Evolutionary conservation across 2,329 filamentous ascomycete species (phyloP), one percentile per base, ranked within the genome.

Genomic region (Calonectria pseudoreteaudii): DNA sequence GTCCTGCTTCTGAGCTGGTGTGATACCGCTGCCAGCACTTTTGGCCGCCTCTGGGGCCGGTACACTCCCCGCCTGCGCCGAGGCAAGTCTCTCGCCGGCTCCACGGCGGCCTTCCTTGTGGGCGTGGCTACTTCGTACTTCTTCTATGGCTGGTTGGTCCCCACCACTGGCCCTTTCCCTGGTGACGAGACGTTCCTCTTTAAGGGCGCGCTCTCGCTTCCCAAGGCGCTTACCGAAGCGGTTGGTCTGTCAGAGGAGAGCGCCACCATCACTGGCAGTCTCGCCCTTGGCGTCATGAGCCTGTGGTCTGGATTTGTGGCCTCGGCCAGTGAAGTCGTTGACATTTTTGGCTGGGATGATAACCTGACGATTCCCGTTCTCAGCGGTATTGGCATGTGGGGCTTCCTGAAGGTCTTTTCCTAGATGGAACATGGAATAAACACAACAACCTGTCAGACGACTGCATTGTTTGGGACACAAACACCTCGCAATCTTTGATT

Each of bases 281-380:
- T 93, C 74, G 97, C 97, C 1, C 88, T 98, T 44, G 93, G 92
- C 5, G 87, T 95, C 72, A 92, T 98, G 91, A 95, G 95, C 82
- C 77, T 98, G 49, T 95, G 94, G 86, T 96, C 96, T 9, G 97
- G 97, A n/a, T 85, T 98, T 53, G 91, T 96, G 68, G 97, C 95
- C 52, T 95, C 95, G 71, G 92, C 93, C 56, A 98, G 95, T 81
- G 97, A 99, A 85, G 94, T 96, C 20, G 89, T 98, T 58, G 95
- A 99, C 85, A 82, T 98, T 0, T 98, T 95, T 83, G 95, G 95
- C 62, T 96, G 95, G 94, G 97, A 99, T 82, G 97, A 99, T 86
- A 99, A 99, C 85, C 88, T 99, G 80, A 98, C 96, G 65, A 99
- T 99, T 84, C 97, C 97, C 2, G 92, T 98, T 31, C 88, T 99